Evolutionary conservation across 768 basidiomycete genomes (phyloP), one percentile per base, ranked within the genome.

Genomic region (Boletus vinaceobasis): DNA sequence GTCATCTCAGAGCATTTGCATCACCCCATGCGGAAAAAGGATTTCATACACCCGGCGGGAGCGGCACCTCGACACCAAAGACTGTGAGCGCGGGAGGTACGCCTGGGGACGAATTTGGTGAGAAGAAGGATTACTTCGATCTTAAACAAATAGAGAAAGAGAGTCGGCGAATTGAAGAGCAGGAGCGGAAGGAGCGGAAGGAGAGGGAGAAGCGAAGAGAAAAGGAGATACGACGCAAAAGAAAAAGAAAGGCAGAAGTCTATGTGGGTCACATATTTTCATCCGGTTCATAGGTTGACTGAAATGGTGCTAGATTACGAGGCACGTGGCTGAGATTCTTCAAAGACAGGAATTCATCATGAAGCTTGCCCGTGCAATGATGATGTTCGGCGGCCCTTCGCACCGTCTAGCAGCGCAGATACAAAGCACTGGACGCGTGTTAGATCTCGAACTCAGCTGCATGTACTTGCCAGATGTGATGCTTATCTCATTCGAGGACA

Each of bases 311-410:
- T 44, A 90, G 88, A 90, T 90, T 56, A 90, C 88, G 23, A 85
- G 84, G 50, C 90, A 93, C 60, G 86, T 93, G 29, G 90, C 90
- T 2, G 85, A 87, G 53, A 86, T 93, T 53, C 79, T 91, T 31
- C 82, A 84, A 60, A 78, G 92, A 33, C 90, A 95, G 65, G 87
- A 88, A 53, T 94, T 94, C 72, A 79, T 94, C 47, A 73, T 92
- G 69, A 93, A 92, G 75, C 81, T 93, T 29, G 82, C 87, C 7
- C 81, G 89, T 48, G 84, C 89, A 10, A 84, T 94, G 79, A 94
- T 93, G 89, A 90, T 88, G 82, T 92, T 90, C 60, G 91, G 90
- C 10, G 86, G 85, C 2, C 89, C 90, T 19, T 81, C 86, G 13
- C 90, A 95, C 68, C 86, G 91, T 39, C 77, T 94, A 19, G 89